Base-by-base conservation (phyloP, 345 rosid species). In the Lepidium africanum region DNA sequence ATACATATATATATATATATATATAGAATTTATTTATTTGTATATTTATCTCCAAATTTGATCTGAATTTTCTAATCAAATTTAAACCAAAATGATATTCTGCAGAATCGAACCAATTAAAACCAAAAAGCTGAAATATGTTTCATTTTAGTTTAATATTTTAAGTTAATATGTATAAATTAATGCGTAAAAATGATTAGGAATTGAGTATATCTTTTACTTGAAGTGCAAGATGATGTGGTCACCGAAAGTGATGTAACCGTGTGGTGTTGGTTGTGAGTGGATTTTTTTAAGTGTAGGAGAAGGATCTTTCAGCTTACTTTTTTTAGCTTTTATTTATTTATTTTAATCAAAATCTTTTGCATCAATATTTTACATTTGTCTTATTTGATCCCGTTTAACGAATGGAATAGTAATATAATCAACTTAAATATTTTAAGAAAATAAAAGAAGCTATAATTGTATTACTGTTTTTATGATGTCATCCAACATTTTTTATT, bases 231-330 rank as follows among this genome's bases (percentile, higher is more conserved):
- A 60, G 73, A 52, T 50, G 56, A 50, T 35, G 52, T 25, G 36
- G 63, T 74, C 68, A 46, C 45, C 57, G 11, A 74, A 74, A 74
- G 63, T 66, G 61, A 59, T 74, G 42, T 56, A 47, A 59, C 65
- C 45, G 59, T 56, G 64, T 72, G 71, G 71, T 72, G 73, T 68
- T 61, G 58, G 78, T 68, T 60, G 74, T 62, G 69, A 74, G 78
- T 74, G 78, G 53, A 59, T 48, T 59, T 67, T 65, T 49, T 60
- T 7, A 54, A 46, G 73, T 74, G 69, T 61, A 27, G 59, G 78
- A 67, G 69, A 68, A 68, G 74, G 73, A 74, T 68, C 64, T 47
- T 51, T 40, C 74, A 38, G 39, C 70, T 74, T 74, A 72, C 59
- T 57, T 74, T 43, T 13, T 35, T 59, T 25, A 46, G 5, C 1